Conservation (phyloP, 2,329 filamentous ascomycete species). For the Amesomyces nigricolor region DNA sequence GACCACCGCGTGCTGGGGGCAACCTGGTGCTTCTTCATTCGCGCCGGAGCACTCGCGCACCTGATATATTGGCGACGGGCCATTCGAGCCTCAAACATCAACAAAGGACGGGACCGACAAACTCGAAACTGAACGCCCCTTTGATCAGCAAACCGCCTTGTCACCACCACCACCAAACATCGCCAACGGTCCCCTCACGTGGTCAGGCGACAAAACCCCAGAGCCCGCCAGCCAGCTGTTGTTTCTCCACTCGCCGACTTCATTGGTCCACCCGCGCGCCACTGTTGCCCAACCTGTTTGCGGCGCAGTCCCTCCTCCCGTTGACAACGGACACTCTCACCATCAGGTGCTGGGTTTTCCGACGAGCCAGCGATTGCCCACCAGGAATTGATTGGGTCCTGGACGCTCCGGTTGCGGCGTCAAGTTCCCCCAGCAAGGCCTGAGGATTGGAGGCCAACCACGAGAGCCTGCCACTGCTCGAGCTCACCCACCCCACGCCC, state of each 20-base stretch:
- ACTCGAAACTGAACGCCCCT: not conserved
- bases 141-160: not conserved
- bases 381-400: slow-evolving; percentile 19
- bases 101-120: no score
- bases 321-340: no score
- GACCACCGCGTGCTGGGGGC: not conserved
- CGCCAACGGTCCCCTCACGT: not conserved
- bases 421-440: not conserved
- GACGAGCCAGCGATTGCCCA: slow-evolving; percentile 16
- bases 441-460: slow-evolving; percentile 10
- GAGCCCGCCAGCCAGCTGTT: not conserved
- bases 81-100: not conserved
- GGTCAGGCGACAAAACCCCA: not conserved
- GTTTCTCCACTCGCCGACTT: not conserved
- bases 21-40: not conserved
- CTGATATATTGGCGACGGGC: not conserved
- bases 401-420: slow-evolving; percentile 18
- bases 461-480: not conserved
- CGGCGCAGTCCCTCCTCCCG: slow-evolving; percentile 1
- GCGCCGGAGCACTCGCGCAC: not conserved
- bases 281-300: slow-evolving; percentile 15
- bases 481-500: slow-evolving; percentile 22
- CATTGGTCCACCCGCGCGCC: slow-evolving; percentile 11
- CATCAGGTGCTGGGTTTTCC: not conserved
- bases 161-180: not conserved